A percentile compares a stretch with the other conserved stretches of the same genome.
These are phyloP conservation scores for Exophiala bonariae DNA, from an alignment of 2,329 filamentous ascomycete species.

Conservation along the genomic window DNA sequence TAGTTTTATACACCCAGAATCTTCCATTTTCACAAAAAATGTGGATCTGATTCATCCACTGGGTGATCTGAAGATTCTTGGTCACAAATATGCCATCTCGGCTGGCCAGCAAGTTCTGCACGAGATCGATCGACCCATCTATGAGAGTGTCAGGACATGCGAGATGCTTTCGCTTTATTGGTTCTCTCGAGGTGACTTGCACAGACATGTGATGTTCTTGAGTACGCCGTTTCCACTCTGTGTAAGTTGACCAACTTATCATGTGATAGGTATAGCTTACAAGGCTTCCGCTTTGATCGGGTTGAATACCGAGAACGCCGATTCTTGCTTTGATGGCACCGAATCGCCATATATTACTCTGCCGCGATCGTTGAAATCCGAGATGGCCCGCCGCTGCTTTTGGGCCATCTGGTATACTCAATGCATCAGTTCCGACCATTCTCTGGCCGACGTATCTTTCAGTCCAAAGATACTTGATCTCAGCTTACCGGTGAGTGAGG, in stretches of 20 bases:
- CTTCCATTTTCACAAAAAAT: slow-evolving; percentile 1
- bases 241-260: background rate
- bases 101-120: slow-evolving; percentile 12
- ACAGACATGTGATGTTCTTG: slow-evolving; percentile 12
- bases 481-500: slow-evolving; percentile 9
- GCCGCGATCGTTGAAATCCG: slow-evolving; percentile 2
- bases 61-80: slow-evolving; percentile 3
- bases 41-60: slow-evolving; percentile 4
- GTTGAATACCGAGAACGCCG: background rate
- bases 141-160: slow-evolving; percentile 14
- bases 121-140: slow-evolving; percentile 14
- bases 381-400: slow-evolving; percentile 10
- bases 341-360: no score
- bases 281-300: slow-evolving; percentile 9
- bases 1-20: slow-evolving; percentile 3
- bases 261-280: slow-evolving; percentile 12
- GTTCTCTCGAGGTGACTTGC: slow-evolving; percentile 11
- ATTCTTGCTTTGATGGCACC: no score
- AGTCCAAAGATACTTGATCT: slow-evolving; percentile 6
- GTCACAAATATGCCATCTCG: slow-evolving; percentile 9
- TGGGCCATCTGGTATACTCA: slow-evolving; percentile 16
- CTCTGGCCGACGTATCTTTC: background rate
- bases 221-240: background rate
- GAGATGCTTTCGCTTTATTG: slow-evolving; percentile 15
- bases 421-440: slow-evolving; percentile 12